Evolutionary conservation across 2,329 filamentous ascomycete genomes (phyloP), one percentile per base, ranked within the genome.

Genomic region (Penicillium brasilianum): DNA sequence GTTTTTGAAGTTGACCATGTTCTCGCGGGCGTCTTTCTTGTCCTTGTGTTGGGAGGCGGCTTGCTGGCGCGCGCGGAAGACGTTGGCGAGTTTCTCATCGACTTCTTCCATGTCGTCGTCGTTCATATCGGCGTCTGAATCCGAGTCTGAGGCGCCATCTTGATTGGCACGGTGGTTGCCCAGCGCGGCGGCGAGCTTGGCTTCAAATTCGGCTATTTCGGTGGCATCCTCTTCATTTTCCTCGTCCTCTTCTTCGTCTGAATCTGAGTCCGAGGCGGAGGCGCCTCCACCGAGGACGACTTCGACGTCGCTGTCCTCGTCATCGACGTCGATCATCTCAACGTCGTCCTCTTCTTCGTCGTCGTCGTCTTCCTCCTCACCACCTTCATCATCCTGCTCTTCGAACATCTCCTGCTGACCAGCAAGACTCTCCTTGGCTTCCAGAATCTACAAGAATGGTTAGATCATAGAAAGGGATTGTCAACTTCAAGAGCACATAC

Each of bases 21-120:
- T 92, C 68, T 94, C 90, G 73, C 92, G 95, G 57, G 94, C 93
- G 62, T 94, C 90, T 73, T 92, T 92, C 70, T 90, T 90, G 72
- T 95, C 89, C 77, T 93, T 91, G 80, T 93, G 95, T 72, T 90
- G 89, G 74, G 84, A 88, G 1, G 82, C 80, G 16, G 81, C 81
- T 75, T 92, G 89, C 66, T 86, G 87, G 52, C 89, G 88, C 66
- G 93, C 88, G 66, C 88, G 88, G 83, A 98, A 96, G 63, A 97
- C 92, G 65, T 91, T 91, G 54, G 88, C 87, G 4, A 99, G 86
- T 72, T 94, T 90, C 11, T 86, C 85, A 71, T 98, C 94, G 16
- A 98, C 82, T 3, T 88, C 88, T 79, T 97, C 88, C 95, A 98
- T 98, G 74, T 97, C 90, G 18, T 94, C 93, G 78, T 98, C 94